Base-by-base conservation (phyloP, 495 filamentous ascomycete species). In the Cudoniella acicularis region DNA sequence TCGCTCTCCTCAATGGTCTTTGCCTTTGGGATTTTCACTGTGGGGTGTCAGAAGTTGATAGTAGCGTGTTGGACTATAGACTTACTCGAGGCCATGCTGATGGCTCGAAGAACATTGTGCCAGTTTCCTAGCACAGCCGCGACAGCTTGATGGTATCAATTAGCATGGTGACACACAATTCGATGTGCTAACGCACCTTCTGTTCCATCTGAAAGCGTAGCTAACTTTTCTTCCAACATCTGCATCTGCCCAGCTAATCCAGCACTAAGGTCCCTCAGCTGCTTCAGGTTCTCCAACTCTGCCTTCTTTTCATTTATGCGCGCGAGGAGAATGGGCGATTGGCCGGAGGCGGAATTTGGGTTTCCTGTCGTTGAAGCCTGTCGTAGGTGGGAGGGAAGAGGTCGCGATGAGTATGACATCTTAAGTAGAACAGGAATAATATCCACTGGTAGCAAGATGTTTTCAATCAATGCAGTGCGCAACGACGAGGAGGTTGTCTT, bases 51-150 rank as follows among this genome's bases (percentile, higher is more conserved):
- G 22, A 3, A 11, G 41, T 10, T 48, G 50, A n/a, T n/a, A n/a
- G n/a, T n/a, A n/a, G n/a, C n/a, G n/a, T n/a, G n/a, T n/a, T n/a
- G n/a, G 13, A 13, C 30, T 36, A 36, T 36, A 36, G 30, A 36
- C 88, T 70, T 84, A 98, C 94, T 83, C 52, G 91, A 96, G 57
- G 95, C 92, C 86, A 98, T 95, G 68, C 88, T 89, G 65, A 98
- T 97, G 40, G 92, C 92, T 51, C 88, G 82, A 18, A 98, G 79
- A 52, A 98, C 92, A 69, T 92, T 95, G 66, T 96, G 88, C 94
- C 94, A 98, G 72, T 98, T 98, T 48, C 89, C 83, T 60, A 98
- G 74, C 17, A 98, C 94, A 48, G 86, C 84, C 49, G 94, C 94
- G 68, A 98, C 91, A 64, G 91, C 93, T 94, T 68, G 13, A 24